Base-by-base conservation (phyloP, 73 alveolate species). In the Symbiodinium natans region DNA sequence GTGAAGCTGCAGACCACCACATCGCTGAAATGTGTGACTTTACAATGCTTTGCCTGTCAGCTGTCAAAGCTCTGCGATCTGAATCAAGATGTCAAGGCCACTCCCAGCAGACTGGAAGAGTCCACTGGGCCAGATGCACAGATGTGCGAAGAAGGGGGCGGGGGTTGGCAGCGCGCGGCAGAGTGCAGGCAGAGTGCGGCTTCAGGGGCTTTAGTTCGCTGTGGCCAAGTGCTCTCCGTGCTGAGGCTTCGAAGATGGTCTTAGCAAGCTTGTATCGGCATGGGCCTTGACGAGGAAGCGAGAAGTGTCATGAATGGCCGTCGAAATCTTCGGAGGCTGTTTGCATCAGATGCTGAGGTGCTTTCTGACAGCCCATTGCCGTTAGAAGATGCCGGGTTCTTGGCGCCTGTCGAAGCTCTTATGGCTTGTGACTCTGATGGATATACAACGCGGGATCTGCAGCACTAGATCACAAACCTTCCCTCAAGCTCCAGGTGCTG, bases 171-270 rank as follows among this genome's bases (percentile, higher is more conserved):
- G 36, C 46, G 23, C 6, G 6, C 33, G 56, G 48, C 29, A 38
- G 52, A 33, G 52, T 52, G 13, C 68, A 52, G 21, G 68, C 68
- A 21, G 21, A 21, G 13, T 21, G 56, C 86, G 9, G 86, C 9
- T 31, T 75, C 48, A 38, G 33, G 83, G 83, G 38, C 83, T 38
- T 71, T 9, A 21, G 13, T 71, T 9, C 38, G 83, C 40, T 7
- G 29, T n/a, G 83, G 83, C 10, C 13, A 75, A n/a, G 23, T 13
- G 43, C 33, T 34, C 36, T 75, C 90, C 46, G 23, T 52, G 71
- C 39, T 74, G 36, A 88, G 95, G 95, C 41, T 88, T 88, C 33
- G 95, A 88, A 31, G 95, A 88, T n/a, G 95, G 86, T 21, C 86
- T 88, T 27, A 82, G 86, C 36, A 88, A 88, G 36, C n/a, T 88